Evolutionary conservation across 2,329 filamentous ascomycete genomes (phyloP).

Genomic region (Immersiporthe knoxdaviesiana): DNA sequence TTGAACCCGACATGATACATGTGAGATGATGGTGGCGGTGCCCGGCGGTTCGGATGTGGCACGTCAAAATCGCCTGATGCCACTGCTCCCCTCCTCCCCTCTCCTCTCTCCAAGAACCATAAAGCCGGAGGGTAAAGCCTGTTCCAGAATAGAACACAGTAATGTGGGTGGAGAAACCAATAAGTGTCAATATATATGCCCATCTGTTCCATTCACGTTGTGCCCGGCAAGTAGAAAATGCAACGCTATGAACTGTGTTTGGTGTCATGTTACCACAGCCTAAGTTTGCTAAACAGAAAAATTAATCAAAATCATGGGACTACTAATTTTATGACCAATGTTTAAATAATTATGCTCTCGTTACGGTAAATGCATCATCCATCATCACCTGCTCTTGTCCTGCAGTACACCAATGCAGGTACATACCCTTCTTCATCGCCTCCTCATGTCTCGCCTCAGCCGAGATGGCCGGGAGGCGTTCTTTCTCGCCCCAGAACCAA

Average conservation of each 20-base stretch:
- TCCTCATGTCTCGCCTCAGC: background rate
- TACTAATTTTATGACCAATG: background rate
- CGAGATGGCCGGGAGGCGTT: background rate
- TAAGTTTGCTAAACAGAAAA: too few relatives aligned
- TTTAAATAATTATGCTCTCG: background rate
- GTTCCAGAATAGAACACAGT: background rate
- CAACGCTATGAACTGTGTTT: background rate
- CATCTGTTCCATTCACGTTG: background rate
- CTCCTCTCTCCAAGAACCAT: too few relatives aligned
- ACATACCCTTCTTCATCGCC: background rate
- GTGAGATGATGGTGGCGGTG: background rate
- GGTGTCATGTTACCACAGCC: too few relatives aligned
- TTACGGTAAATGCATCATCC: background rate
- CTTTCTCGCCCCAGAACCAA: background rate
- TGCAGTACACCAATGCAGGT: background rate
- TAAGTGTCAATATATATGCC: background rate
- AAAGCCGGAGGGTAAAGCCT: background rate
- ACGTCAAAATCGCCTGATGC: background rate
- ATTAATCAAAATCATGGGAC: too few relatives aligned
- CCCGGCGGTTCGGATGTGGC: background rate
- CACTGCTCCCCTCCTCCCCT: too few relatives aligned
- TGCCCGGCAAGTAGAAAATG: background rate
- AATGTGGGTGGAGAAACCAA: background rate
- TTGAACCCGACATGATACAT: background rate
- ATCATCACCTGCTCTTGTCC: background rate